Evolutionary conservation across 495 filamentous ascomycete genomes (phyloP).

Genomic region (Aspergillus mulundensis): DNA sequence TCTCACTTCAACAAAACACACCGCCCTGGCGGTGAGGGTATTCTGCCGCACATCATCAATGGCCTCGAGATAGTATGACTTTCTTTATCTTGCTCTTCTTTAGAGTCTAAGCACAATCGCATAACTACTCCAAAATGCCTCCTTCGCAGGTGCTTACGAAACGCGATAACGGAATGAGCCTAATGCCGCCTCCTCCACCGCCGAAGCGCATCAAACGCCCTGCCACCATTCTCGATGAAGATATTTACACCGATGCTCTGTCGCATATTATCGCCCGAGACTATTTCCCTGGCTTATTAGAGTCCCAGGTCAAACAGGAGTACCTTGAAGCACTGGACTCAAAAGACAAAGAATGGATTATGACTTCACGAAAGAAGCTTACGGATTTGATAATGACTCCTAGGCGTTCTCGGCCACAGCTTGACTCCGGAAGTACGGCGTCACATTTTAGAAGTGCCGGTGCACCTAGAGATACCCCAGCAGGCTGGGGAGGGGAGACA

Average conservation of each 20-base stretch:
- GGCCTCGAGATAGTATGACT: slow-evolving; percentile 9
- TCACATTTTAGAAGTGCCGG: slow-evolving; percentile 27
- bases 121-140: slow-evolving; percentile 4
- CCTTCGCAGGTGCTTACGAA: slow-evolving; percentile 35
- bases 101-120: background rate
- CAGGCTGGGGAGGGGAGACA: slow-evolving; percentile 58
- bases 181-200: slow-evolving; percentile 89
- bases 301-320: slow-evolving; percentile 81
- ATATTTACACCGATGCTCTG: slow-evolving; percentile 83
- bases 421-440: slow-evolving; percentile 21
- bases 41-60: background rate
- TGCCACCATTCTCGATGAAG: slow-evolving; percentile 85
- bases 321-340: slow-evolving; percentile 89
- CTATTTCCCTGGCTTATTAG: slow-evolving; percentile 90
- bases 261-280: slow-evolving; percentile 95
- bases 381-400: slow-evolving; percentile 75
- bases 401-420: slow-evolving; percentile 42
- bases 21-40: too few relatives aligned
- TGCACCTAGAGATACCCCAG: slow-evolving; percentile 51
- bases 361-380: slow-evolving; percentile 68
- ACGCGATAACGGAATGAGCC: slow-evolving; percentile 54
- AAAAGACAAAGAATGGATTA: slow-evolving; percentile 79
- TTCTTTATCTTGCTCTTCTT: too few relatives aligned
- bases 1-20: too few relatives aligned
- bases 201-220: slow-evolving; percentile 92